Percentiles rank a stretch among this genome's conserved stretches.
These are phyloP conservation scores for Vitis rotundifolia DNA, from an alignment of 164 flowering plant species.

Conservation along the genomic window DNA sequence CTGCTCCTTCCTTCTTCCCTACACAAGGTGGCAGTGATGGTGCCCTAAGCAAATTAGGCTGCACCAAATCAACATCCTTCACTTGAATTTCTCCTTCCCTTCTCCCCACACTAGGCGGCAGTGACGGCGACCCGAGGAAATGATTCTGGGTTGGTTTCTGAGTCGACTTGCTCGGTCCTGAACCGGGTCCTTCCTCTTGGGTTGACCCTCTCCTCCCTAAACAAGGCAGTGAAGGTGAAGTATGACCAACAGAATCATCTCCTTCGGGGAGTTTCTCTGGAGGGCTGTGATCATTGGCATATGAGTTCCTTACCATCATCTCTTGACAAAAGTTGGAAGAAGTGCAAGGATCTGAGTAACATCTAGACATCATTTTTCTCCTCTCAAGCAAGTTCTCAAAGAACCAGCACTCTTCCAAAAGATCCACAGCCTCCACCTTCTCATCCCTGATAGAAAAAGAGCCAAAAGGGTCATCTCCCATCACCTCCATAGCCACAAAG, in stretches of 20 bases:
- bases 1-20: slow-evolving; percentile 15
- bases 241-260: slow-evolving; percentile 8
- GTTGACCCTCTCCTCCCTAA: not conserved
- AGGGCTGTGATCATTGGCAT: slow-evolving; percentile 1
- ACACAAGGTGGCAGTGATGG: slow-evolving; percentile 15
- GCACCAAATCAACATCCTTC: not conserved
- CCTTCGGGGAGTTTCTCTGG: slow-evolving; percentile 1
- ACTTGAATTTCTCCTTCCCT: not conserved
- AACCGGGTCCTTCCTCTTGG: too few relatives aligned
- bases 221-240: not conserved
- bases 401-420: slow-evolving; percentile 67
- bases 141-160: not conserved
- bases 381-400: slow-evolving; percentile 42
- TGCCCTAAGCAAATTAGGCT: slow-evolving; percentile 7
- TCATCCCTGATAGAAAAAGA: slow-evolving; percentile 7
- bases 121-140: slow-evolving; percentile 21
- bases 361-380: slow-evolving; percentile 24
- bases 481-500: slow-evolving; percentile 8
- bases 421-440: slow-evolving; percentile 30
- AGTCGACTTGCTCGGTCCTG: too few relatives aligned
- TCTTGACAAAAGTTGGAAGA: slow-evolving; percentile 23
- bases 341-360: slow-evolving; percentile 36
- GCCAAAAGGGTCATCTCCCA: slow-evolving; percentile 11
- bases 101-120: slow-evolving; percentile 12
- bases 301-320: slow-evolving; percentile 6